Percentiles rank a stretch among this genome's conserved stretches.
Conservation (phyloP, 306 rosid species). For the Canavalia ensiformis region DNA sequence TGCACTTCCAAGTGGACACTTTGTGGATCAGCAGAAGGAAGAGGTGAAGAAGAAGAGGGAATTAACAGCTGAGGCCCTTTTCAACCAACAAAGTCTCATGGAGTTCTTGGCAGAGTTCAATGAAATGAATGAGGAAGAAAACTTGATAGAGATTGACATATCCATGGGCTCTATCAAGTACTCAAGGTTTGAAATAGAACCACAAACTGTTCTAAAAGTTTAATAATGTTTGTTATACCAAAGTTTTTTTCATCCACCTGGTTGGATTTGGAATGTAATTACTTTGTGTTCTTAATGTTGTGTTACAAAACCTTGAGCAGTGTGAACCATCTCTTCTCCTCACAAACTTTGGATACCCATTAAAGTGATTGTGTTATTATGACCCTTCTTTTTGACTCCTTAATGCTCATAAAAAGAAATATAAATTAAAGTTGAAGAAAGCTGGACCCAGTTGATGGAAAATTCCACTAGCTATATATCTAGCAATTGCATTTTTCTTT, state of each 20-base stretch:
- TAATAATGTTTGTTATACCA: conserved; percentile 10
- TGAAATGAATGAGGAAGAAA: conserved; percentile 88
- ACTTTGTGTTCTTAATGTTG: conserved; percentile 48
- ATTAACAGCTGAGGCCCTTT: conserved; percentile 53
- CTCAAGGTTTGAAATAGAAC: conserved; percentile 91
- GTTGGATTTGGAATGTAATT: conserved; percentile 54
- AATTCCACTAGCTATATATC: conserved; percentile 42
- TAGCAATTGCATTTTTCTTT: conserved; percentile 10
- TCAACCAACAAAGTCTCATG: conserved; percentile 57
- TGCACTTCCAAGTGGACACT: conserved; percentile 75
- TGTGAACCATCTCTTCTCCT: conserved; percentile 42
- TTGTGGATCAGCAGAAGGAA: conserved; percentile 53
- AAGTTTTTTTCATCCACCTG: conserved; percentile 54
- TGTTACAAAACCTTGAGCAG: conserved; percentile 38
- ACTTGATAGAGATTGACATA: conserved; percentile 91
- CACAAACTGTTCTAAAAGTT: conserved; percentile 39
- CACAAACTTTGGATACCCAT: conserved; percentile 68
- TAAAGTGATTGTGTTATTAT: conserved; percentile 53
- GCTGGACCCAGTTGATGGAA: conserved; percentile 41
- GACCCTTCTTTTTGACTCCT: conserved; percentile 53
- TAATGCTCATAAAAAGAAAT: conserved; percentile 51
- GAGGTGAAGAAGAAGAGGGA: conserved; percentile 54
- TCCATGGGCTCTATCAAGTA: conserved; percentile 96
- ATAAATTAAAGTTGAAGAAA: conserved; percentile 47
- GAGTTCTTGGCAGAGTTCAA: conserved; percentile 82